Base-by-base conservation (phyloP, 2,329 filamentous ascomycete species). In the Fusarium burgessii region DNA sequence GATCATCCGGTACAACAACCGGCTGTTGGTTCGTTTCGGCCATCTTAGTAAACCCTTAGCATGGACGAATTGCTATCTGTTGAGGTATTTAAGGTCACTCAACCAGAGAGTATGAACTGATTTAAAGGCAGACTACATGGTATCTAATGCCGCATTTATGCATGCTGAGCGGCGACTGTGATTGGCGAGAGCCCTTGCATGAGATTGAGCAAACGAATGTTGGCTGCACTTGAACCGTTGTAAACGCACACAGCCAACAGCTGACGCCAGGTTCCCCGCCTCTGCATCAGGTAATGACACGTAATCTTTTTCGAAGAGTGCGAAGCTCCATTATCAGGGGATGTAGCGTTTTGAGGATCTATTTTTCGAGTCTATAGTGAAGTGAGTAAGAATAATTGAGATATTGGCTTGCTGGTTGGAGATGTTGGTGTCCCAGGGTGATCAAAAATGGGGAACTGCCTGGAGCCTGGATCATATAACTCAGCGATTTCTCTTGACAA, bases 281-380 rank as follows among this genome's bases (percentile, higher is more conserved):
- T 35, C 20, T 36, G 9, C 20, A 36, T 11, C 32, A 8, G 32
- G 20, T 18, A 25, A 36, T 50, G 13, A 18, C 47, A 36, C 47
- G 32, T 50, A 32, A 18, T n/a, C 2, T 6, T 23, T 12, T 33
- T 18, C 11, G 2, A 14, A 14, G 4, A 11, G 23, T 23, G 23
- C 23, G 17, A 18, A 12, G 2, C 6, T 25, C 10, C 6, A 3
- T 15, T 0, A 3, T 3, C 14, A 35, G 23, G 7, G 2, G 13
- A 11, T 11, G 18, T 5, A 7, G 5, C 2, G 7, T 33, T 50
- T 11, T 18, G 29, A 18, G 7, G 0, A 12, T 23, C 3, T 25
- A 4, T 36, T 0, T 20, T 25, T 0, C 11, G 0, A n/a, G 4
- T 6, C 2, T 36, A 1, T 6, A 8, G 15, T 0, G 12, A 5